Conservation (phyloP, 2,329 filamentous ascomycete genomes). For the Aureobasidium sp. region DNA sequence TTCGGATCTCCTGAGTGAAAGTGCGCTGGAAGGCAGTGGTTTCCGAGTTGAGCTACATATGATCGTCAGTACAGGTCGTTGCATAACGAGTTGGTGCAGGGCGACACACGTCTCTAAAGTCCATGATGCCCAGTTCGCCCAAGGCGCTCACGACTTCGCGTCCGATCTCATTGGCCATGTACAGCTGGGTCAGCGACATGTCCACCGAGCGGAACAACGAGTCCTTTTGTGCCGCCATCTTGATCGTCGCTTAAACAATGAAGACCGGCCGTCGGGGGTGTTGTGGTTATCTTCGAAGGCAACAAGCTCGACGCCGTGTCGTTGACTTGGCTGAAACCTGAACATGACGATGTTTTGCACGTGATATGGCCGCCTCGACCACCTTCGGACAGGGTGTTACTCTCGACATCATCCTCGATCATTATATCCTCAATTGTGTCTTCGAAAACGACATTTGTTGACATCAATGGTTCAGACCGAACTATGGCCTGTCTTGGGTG, state of each 20-base stretch:
- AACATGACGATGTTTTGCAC: neutral
- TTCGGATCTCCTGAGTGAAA: constrained; percentile 94
- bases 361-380: neutral
- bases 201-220: constrained; percentile 99
- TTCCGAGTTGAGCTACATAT: constrained; percentile 73
- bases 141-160: constrained; percentile 94
- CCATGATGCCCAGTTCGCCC: constrained; percentile 90
- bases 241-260: constrained; percentile 20
- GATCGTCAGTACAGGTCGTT: neutral
- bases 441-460: neutral
- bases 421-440: neutral
- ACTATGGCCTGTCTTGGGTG: too few relatives aligned
- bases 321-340: constrained; percentile 2
- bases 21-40: constrained; percentile 93
- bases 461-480: too few relatives aligned
- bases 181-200: constrained; percentile 99
- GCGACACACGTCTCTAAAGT: constrained; percentile 84
- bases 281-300: constrained; percentile 1
- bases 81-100: neutral
- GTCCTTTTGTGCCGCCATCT: constrained; percentile 62
- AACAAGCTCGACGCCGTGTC: constrained; percentile 9
- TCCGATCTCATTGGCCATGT: constrained; percentile 98
- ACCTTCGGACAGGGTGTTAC: neutral
- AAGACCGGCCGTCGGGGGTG: neutral
- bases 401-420: neutral